Evolutionary conservation across 78 protist genomes (phyloP).

Genomic region (Blattamonas nauphoetae): DNA sequence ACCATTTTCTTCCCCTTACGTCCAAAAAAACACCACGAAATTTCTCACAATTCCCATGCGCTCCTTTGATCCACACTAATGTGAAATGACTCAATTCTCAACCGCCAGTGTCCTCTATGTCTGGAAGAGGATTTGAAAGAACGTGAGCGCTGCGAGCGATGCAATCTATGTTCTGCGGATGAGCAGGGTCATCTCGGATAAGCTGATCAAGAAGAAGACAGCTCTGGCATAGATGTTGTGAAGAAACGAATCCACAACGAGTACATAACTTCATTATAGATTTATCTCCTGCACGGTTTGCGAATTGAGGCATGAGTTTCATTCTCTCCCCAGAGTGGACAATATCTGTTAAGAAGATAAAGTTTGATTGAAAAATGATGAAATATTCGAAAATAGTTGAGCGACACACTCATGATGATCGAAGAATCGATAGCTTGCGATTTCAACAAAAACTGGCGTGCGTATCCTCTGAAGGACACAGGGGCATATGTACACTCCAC

Average conservation of each 20-base stretch:
- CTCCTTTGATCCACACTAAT: too few relatives aligned
- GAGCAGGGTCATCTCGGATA: neutral
- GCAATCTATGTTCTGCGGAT: too few relatives aligned
- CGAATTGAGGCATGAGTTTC: neutral
- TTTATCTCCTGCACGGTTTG: neutral
- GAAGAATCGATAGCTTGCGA: neutral
- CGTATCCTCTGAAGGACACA: constrained; percentile 63
- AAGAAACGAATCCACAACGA: neutral
- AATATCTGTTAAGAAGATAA: neutral
- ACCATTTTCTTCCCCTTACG: too few relatives aligned
- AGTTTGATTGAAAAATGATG: neutral
- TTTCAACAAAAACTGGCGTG: constrained; percentile 45
- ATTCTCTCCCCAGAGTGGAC: neutral
- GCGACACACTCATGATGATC: neutral
- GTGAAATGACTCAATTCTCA: too few relatives aligned
- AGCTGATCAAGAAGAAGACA: neutral
- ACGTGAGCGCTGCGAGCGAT: too few relatives aligned
- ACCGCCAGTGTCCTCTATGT: too few relatives aligned
- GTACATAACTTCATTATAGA: neutral
- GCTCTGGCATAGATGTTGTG: neutral
- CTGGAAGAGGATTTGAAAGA: too few relatives aligned
- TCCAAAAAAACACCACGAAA: too few relatives aligned
- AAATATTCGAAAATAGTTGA: neutral
- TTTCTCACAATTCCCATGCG: too few relatives aligned
- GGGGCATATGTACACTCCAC: constrained; percentile 47